Evolutionary conservation across 2,329 filamentous ascomycete genomes (phyloP).

Genomic region (Metarhizium guizhouense): DNA sequence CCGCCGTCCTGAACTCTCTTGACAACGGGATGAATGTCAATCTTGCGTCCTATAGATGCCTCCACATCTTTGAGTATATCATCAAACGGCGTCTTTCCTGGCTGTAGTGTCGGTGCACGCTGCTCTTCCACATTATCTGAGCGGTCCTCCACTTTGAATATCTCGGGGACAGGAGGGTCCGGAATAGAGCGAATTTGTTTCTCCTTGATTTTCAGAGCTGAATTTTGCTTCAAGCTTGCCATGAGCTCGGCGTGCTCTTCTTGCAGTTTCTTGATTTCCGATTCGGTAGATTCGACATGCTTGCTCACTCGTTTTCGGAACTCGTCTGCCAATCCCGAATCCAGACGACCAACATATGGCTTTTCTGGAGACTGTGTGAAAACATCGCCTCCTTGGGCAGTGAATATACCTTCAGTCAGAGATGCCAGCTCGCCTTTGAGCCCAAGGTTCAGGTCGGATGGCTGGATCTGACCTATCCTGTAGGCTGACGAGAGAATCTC

Average conservation of each 20-base stretch:
- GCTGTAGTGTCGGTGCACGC: conserved; percentile 21
- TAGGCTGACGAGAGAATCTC: conserved; percentile 91
- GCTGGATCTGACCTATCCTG: conserved; percentile 72
- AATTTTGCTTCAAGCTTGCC: conserved; percentile 62
- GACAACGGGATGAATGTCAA: conserved; percentile 55
- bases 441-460: conserved; percentile 79
- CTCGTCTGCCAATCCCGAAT: conserved; percentile 68
- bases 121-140: conserved; percentile 42
- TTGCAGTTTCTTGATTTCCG: conserved; percentile 80
- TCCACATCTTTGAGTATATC: conserved; percentile 71
- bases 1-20: conserved; percentile 72
- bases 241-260: conserved; percentile 68
- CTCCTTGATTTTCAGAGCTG: conserved; percentile 64
- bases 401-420: conserved; percentile 79
- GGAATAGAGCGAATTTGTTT: conserved; percentile 61
- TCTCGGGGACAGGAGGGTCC: conserved; percentile 49
- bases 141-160: conserved; percentile 55
- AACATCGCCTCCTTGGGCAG: conserved; percentile 47
- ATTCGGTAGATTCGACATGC: conserved; percentile 62
- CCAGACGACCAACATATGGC: conserved; percentile 54
- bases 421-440: conserved; percentile 72
- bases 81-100: conserved; percentile 49
- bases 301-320: conserved; percentile 72
- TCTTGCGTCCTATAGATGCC: conserved; percentile 55
- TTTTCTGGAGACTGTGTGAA: conserved; percentile 39